Percentiles rank a stretch among this genome's conserved stretches.
Conservation (phyloP, 2,329 filamentous ascomycete genomes). For the Exophiala lecanii-corni region DNA sequence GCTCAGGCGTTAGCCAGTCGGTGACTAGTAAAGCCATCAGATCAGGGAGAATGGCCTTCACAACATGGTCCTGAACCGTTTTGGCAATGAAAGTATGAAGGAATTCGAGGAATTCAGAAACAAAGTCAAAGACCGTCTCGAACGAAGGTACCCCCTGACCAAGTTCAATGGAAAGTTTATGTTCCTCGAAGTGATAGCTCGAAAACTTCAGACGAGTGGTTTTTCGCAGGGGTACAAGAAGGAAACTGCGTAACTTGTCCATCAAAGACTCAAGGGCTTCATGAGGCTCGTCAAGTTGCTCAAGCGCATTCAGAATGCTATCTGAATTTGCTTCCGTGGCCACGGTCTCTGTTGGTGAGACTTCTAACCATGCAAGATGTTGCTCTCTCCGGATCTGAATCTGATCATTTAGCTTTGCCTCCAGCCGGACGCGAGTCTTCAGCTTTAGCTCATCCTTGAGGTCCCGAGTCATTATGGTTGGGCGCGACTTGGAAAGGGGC, state of each 20-base stretch:
- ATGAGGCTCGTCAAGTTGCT: conserved; percentile 13
- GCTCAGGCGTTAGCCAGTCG: conserved; percentile 68
- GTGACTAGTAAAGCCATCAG: conserved; percentile 65
- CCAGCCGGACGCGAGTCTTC: conserved; percentile 17
- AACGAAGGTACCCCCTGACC: conserved; percentile 29
- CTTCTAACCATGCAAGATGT: conserved; percentile 9
- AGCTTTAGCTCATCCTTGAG: conserved; percentile 18
- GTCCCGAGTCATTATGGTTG: conserved; percentile 14
- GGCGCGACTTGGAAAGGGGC: conserved; percentile 10
- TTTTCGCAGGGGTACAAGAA: conserved; percentile 20
- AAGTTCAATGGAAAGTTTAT: conserved; percentile 29
- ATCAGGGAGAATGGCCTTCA: conserved; percentile 64
- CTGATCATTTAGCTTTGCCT: conserved; percentile 14
- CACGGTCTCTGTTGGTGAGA: conserved; percentile 7
- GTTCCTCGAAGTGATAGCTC: conserved; percentile 25
- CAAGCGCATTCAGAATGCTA: conserved; percentile 14
- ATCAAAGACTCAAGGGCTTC: conserved; percentile 16
- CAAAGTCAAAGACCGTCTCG: conserved; percentile 39
- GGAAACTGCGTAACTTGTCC: conserved; percentile 16
- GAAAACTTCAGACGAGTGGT: conserved; percentile 13
- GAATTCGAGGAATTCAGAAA: conserved; percentile 46
- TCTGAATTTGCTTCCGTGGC: conserved; percentile 7
- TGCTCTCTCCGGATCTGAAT: conserved; percentile 13
- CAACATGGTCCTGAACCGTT: conserved; percentile 52
- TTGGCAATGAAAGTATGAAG: conserved; percentile 48